Evolutionary conservation across 257 asterid species (phyloP).

Genomic region (Petunia secreta): DNA sequence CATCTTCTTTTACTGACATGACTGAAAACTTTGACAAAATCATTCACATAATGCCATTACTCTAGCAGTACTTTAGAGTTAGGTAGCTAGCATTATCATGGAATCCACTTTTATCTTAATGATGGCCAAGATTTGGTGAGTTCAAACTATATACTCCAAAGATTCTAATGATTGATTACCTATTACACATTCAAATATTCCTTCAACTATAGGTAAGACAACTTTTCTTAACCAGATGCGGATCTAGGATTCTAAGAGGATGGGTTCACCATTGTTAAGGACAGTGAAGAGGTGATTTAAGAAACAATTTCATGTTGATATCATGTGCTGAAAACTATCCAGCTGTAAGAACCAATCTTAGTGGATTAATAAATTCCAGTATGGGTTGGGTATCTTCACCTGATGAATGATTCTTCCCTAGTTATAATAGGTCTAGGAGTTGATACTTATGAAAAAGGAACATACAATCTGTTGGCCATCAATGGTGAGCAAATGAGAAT

Average conservation of each 20-base stretch:
- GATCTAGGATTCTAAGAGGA: too few relatives aligned
- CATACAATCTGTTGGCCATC: background rate
- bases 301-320: background rate
- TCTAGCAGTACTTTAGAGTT: background rate
- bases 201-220: too few relatives aligned
- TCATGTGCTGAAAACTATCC: slow-evolving; percentile 7
- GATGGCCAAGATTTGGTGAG: background rate
- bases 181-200: too few relatives aligned
- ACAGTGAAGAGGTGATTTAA: background rate
- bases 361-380: background rate
- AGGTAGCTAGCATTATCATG: background rate
- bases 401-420: background rate
- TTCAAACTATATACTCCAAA: background rate
- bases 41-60: background rate
- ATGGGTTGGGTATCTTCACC: background rate
- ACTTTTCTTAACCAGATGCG: background rate
- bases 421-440: background rate
- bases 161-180: background rate
- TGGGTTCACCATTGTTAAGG: too few relatives aligned
- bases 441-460: background rate
- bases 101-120: slow-evolving; percentile 6
- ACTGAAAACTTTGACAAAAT: background rate
- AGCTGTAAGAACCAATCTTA: slow-evolving; percentile 3
- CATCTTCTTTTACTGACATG: background rate
- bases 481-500: slow-evolving; percentile 5